phyloP scores from a whole-genome alignment of 495 filamentous ascomycete species.

The Xylaria acuta region DNA sequence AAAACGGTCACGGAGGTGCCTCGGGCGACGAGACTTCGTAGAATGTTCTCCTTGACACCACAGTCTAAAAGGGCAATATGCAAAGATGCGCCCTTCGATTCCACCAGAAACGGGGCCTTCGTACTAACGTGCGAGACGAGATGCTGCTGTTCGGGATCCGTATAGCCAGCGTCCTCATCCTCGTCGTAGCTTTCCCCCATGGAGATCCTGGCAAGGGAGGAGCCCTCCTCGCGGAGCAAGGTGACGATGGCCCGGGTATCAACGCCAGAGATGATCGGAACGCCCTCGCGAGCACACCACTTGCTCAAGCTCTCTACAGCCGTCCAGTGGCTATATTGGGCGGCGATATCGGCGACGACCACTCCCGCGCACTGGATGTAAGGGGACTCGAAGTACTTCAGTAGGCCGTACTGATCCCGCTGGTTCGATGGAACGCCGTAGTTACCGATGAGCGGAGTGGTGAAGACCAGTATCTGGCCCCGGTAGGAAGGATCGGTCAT shows the following conservation, averaged over 20 bases:
- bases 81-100: conserved; percentile 75
- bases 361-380: conserved; percentile 95
- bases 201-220: conserved; percentile 91
- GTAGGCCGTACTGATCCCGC: conserved; percentile 77
- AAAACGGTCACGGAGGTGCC: conserved; percentile 90
- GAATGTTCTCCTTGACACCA: conserved; percentile 99
- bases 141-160: conserved; percentile 96
- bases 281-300: conserved; percentile 95
- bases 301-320: conserved; percentile 90
- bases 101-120: conserved; percentile 95
- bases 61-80: conserved; percentile 97
- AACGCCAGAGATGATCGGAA: conserved; percentile 95
- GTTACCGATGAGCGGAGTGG: conserved; percentile 97
- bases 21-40: conserved; percentile 87
- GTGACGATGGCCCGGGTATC: conserved; percentile 97
- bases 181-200: conserved; percentile 98
- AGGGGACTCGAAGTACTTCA: conserved; percentile 95
- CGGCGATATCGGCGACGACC: conserved; percentile 92
- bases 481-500: conserved; percentile 99
- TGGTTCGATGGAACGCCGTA: conserved; percentile 87
- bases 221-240: conserved; percentile 92
- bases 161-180: conserved; percentile 94
- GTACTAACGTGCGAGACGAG: conserved; percentile 94
- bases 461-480: conserved; percentile 98
- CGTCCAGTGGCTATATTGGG: conserved; percentile 97